These are phyloP conservation scores for Paramecium bursaria DNA, from an alignment of 73 alveolate genomes.

Conservation along the genomic window DNA sequence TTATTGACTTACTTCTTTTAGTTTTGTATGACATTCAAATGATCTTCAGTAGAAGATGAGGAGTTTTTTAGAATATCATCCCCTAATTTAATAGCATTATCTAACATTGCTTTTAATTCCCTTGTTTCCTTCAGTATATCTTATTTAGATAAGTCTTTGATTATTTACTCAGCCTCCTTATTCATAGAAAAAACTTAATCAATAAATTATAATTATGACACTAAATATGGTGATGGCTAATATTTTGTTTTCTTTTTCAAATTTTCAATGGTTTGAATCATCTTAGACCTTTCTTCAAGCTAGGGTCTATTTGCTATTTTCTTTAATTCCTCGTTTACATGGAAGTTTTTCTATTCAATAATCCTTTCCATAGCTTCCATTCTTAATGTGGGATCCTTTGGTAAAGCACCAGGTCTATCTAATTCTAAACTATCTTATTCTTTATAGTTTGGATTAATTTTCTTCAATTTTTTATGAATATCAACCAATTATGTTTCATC, in stretches of 20 bases:
- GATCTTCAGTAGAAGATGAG: background rate
- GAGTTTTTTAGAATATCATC: background rate
- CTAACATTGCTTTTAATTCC: conserved; percentile 6
- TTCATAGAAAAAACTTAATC: background rate
- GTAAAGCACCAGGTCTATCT: conserved; percentile 4
- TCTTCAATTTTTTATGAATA: conserved; percentile 18
- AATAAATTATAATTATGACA: background rate
- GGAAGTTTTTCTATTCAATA: background rate
- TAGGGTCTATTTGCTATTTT: conserved; percentile 8
- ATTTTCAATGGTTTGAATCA: conserved; percentile 5
- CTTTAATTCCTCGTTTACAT: background rate
- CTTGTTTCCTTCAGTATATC: background rate
- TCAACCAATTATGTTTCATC: background rate
- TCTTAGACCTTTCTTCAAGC: conserved; percentile 33
- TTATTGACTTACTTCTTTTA: background rate
- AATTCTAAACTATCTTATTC: conserved; percentile 31
- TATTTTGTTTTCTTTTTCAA: conserved; percentile 7
- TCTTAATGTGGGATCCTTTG: conserved; percentile 30
- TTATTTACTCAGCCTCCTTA: background rate
- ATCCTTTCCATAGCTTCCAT: conserved; percentile 40
- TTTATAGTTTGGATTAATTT: conserved; percentile 15
- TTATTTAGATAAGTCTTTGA: background rate
- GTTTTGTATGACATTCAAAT: background rate
- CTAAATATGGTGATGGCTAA: conserved; percentile 5
- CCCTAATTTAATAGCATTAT: background rate